Evolutionary conservation across 139 green algal genomes (phyloP), one percentile per base, ranked within the genome.

Genomic region (Coccomyxa sp.): DNA sequence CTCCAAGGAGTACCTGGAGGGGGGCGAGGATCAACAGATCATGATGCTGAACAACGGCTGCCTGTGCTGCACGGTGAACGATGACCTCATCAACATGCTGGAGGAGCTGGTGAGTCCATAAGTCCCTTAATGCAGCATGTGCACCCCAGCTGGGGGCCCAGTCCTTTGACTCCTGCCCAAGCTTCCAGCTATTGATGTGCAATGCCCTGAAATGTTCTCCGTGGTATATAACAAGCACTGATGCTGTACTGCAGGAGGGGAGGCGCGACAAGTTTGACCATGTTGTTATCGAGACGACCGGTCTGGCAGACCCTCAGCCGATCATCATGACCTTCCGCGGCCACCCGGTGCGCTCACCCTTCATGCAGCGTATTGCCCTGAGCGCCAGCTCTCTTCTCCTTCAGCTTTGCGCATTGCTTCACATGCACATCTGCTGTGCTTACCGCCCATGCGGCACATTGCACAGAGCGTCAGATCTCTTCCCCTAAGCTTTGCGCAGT

Each of bases 271-370:
- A 92, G 64, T 94, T 97, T 78, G 96, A 99, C 83, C 92, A 96
- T 74, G 84, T 99, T 18, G 75, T 99, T 24, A 98, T 99, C 58
- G 96, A 99, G 84, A 99, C 96, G 31, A 99, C 96, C 3, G 95
- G 95, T 8, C 82, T 99, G 68, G 96, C 96, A 24, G 94, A 98
- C 82, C 96, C 96, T 7, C 89, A 87, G 0, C 95, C 96, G 54
- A 96, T 99, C 78, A 96, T 98, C 81, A 88, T 90, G 37, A 97
- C 92, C 74, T 97, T 82, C 22, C 58, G 58, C n/a, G 12, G 24
- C 6, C 12, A 58, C n/a, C 33, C 76, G 55, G 29, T 37, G 79
- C 68, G 50, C 22, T 31, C 3, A n/a, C n/a, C n/a, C n/a, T n/a
- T n/a, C n/a, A n/a, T 64, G 50, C 14, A 64, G 50, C 50, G 16